A percentile compares a stretch with the other conserved stretches of the same genome.
Conservation (phyloP, 208 protist genomes). For the Chromosphaera perkinsii region DNA sequence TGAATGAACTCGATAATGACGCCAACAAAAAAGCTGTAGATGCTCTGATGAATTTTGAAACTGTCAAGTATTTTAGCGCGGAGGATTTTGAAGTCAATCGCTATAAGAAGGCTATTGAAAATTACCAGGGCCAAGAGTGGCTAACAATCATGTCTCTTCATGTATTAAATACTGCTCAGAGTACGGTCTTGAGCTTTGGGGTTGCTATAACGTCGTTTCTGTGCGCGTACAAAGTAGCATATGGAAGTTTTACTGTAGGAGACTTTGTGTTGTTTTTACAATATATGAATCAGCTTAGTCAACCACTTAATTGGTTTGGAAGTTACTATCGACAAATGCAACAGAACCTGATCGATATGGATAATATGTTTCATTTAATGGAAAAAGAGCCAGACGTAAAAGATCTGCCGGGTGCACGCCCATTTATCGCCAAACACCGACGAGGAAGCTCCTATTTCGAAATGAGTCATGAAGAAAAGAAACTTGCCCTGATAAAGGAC, state of each 20-base stretch:
- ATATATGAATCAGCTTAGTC: conserved; percentile 85
- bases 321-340: conserved; percentile 85
- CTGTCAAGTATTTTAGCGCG: conserved; percentile 20
- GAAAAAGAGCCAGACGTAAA: conserved; percentile 4
- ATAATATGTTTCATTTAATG: conserved; percentile 35
- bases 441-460: too few relatives aligned
- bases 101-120: conserved; percentile 12
- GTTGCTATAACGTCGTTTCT: conserved; percentile 21
- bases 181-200: too few relatives aligned
- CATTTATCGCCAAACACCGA: too few relatives aligned
- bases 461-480: too few relatives aligned
- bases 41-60: conserved; percentile 19
- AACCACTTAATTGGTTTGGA: conserved; percentile 90
- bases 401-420: conserved; percentile 1
- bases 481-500: too few relatives aligned
- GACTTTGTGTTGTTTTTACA: conserved; percentile 84
- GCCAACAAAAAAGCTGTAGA: conserved; percentile 9
- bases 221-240: background rate
- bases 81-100: conserved; percentile 14
- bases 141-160: conserved; percentile 23
- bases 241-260: conserved; percentile 24
- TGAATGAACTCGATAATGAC: conserved; percentile 52
- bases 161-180: background rate
- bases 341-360: conserved; percentile 26
- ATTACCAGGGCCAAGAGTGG: conserved; percentile 24